phyloP scores from a whole-genome alignment of 2,329 filamentous ascomycete species.

The Cytospora piceae region DNA sequence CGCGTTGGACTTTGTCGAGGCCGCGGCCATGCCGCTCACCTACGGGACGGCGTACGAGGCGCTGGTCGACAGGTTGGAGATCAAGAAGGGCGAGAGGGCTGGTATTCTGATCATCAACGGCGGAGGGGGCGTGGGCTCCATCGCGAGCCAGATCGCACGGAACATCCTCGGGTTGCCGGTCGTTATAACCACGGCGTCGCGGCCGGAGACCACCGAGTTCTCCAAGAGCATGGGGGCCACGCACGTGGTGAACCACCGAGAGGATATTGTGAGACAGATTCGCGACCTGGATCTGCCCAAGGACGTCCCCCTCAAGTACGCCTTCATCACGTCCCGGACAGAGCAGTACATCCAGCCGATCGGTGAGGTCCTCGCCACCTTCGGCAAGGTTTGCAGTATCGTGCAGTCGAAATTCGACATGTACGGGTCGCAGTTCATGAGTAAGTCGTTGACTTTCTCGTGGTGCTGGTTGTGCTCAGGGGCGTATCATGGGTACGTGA shows the following conservation, averaged over 20 bases:
- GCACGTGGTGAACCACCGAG: slow-evolving; percentile 47
- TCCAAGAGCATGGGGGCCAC: slow-evolving; percentile 47
- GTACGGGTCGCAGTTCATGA: slow-evolving; percentile 51
- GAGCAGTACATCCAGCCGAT: slow-evolving; percentile 45
- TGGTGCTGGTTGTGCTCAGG: slow-evolving; percentile 49
- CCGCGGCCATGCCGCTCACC: slow-evolving; percentile 49
- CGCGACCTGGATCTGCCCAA: slow-evolving; percentile 38
- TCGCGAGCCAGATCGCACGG: slow-evolving; percentile 49
- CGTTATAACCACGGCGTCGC: slow-evolving; percentile 48
- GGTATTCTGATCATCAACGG: slow-evolving; percentile 51
- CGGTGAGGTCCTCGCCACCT: slow-evolving; percentile 45
- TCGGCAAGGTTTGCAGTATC: slow-evolving; percentile 50
- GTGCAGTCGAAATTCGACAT: slow-evolving; percentile 48
- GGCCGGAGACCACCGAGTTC: slow-evolving; percentile 45
- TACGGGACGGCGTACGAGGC: slow-evolving; percentile 49
- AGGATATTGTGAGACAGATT: slow-evolving; percentile 45
- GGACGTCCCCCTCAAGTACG: slow-evolving; percentile 45
- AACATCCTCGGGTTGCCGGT: slow-evolving; percentile 44
- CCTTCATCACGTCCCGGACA: slow-evolving; percentile 47
- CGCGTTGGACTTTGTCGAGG: slow-evolving; percentile 43
- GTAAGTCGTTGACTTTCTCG: slow-evolving; percentile 47
- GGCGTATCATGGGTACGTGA: slow-evolving; percentile 40
- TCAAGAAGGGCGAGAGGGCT: slow-evolving; percentile 37
- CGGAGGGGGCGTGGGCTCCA: slow-evolving; percentile 48
- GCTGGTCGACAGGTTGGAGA: slow-evolving; percentile 45